Evolutionary conservation across 2,329 filamentous ascomycete species (phyloP), one percentile per base, ranked within the genome.

Genomic region (Leptodontidium sp.): DNA sequence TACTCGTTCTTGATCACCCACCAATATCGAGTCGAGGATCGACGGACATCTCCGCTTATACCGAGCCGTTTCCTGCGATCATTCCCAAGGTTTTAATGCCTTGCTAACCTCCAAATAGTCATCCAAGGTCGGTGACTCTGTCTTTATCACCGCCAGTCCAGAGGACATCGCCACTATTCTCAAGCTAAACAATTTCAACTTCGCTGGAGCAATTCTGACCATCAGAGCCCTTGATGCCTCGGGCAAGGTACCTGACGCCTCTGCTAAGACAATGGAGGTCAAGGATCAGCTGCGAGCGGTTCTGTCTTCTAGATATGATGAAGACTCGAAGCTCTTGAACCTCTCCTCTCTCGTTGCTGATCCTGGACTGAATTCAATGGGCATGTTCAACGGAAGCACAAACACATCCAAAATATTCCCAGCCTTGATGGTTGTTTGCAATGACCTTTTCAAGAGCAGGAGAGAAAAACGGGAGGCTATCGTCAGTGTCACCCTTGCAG

Each of bases 391-490:
- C 70, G 88, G 84, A 68, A 87, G 86, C 68, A 88, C 90, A 3
- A 74, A 69, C 26, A 72, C 75, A 12, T 70, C 73, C n/a, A 99
- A 98, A 79, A 92, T 97, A 71, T 98, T 98, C 81, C 93, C 92
- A 64, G 95, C 93, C 1, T 85, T 98, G 70, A 97, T 98, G 92
- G 89, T 88, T 68, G 90, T 98, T 58, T 94, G 93, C 78, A 90
- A 97, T 64, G 83, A 88, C 70, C 86, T 91, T 21, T 97, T 97
- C 82, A 90, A 91, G 73, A 90, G 87, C 1, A 78, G 86, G 14
- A 84, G 90, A 69, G 90, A 91, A 61, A 94, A 94, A 79, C 87
- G 89, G 61, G 90, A 94, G 58, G 91, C 91, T 4, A 91, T 99
- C 61, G 84, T 91, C 72, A 95, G 93, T 77, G 90, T 98, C 75